Base-by-base conservation (phyloP, 2,329 filamentous ascomycete genomes). In the Penicillium italicum region DNA sequence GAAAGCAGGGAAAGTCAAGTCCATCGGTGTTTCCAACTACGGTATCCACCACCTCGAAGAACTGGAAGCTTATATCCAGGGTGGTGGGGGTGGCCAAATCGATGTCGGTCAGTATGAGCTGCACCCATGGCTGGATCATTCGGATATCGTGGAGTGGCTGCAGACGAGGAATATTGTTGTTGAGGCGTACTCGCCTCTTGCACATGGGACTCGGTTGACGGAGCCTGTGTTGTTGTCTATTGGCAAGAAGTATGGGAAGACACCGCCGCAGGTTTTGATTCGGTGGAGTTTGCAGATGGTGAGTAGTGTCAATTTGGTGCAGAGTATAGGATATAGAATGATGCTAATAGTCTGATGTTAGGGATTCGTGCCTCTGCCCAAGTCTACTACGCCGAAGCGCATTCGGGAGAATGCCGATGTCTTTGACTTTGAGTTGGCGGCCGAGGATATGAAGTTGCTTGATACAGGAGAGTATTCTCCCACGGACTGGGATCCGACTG, bases 71-170 rank as follows among this genome's bases (percentile, higher is more conserved):
- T 70, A 72, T 28, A 80, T 90, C 66, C 78, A 79, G 2, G 81
- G 80, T 0, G 82, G 82, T 11, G 85, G 87, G 0, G 78, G 79
- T 0, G 80, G 89, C 43, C 71, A 77, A 10, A 89, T 90, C 0
- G 82, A 85, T 1, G 83, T 93, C 48, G 93, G 93, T 66, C 90
- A 94, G 74, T 87, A 92, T 64, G 88, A 93, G 70, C 82, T 92
- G 1, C 89, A 93, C 59, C 89, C 89, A 0, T 94, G 93, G 81
- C 90, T 92, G 70, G 91, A 88, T 1, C 83, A 87, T 50, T 79
- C 77, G 0, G 79, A 80, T 36, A 91, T 94, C 59, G 81, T 84
- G 0, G 78, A 81, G 12, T 85, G 84, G 63, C 90, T 90, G 66
- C 79, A 83, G 54, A 75, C 82, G 57, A 77, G 92, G 60, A 76